phyloP scores from a whole-genome alignment of 2,329 filamentous ascomycete genomes.

The Diaporthe helianthi region DNA sequence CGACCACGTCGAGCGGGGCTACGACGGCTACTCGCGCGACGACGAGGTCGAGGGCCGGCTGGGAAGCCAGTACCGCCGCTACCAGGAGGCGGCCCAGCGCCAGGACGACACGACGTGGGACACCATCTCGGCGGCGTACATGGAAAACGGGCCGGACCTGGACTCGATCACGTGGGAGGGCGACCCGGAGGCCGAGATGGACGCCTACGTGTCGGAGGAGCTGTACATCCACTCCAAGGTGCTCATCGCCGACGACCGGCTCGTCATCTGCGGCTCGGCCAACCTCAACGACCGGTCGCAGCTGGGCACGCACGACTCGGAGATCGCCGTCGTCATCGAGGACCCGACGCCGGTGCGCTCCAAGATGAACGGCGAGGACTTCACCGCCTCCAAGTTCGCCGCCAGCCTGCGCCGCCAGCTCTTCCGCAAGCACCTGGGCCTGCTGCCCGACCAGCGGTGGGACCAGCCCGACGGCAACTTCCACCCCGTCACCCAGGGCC shows the following conservation, averaged over 20 bases:
- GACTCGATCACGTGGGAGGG: constrained; percentile 74
- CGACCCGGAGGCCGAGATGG: constrained; percentile 76
- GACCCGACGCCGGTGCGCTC: constrained; percentile 75
- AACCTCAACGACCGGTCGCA: constrained; percentile 94
- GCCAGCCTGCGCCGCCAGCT: constrained; percentile 82
- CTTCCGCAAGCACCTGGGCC: constrained; percentile 90
- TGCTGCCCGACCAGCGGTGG: constrained; percentile 76
- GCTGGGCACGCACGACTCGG: constrained; percentile 89
- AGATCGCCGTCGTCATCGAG: constrained; percentile 88
- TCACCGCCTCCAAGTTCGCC: constrained; percentile 76
- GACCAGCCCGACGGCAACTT: constrained; percentile 76
- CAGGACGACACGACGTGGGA: constrained; percentile 70
- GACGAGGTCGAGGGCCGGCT: constrained; percentile 41
- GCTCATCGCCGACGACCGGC: constrained; percentile 84
- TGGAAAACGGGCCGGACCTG: constrained; percentile 78
- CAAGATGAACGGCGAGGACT: constrained; percentile 76
- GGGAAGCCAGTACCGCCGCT: constrained; percentile 66
- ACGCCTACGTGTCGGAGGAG: constrained; percentile 93
- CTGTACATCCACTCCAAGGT: constrained; percentile 95
- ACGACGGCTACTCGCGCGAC: constrained; percentile 47
- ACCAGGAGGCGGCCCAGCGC: constrained; percentile 72
- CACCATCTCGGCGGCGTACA: constrained; percentile 80
- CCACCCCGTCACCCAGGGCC: constrained; percentile 71
- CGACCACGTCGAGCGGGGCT: constrained; percentile 57
- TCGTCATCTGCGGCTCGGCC: constrained; percentile 84